Evolutionary conservation across 75 land plant species (phyloP), one percentile per base, ranked within the genome.

Genomic region (Isoetes taiwanensis): DNA sequence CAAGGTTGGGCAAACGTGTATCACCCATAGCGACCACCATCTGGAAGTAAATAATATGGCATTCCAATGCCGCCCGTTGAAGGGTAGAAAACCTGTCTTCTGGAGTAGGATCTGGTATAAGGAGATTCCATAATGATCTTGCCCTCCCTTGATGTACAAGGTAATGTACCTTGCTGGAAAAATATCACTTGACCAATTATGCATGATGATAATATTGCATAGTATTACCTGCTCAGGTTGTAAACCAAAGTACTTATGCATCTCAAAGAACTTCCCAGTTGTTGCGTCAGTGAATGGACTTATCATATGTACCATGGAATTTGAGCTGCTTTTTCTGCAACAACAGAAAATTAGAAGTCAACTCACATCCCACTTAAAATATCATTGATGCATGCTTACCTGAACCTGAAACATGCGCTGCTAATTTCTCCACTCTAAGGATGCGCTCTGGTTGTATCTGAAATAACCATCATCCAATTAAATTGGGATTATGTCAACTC

Each of bases 221-320:
- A 39, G 4, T 41, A 30, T 62, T 65, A 80, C 94, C 64, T 87
- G 94, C 40, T 81, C 80, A 38, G 77, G 56, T 34, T 88, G 85
- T 41, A 88, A 71, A 17, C 95, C 95, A 81, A 88, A 88, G 54
- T 70, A 88, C 52, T 72, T 84, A 42, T 62, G 79, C 28, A 73
- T 78, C 54, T 81, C 95, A 76, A 88, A 88, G 57, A 66, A 88
- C 35, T 70, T 72, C 52, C 71, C 74, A 0, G 79, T 88, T 19
- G 80, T 68, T 27, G 79, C 80, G 64, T 86, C 75, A 40, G 95
- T 88, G 34, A 88, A 84, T 52, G 89, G 76, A 31, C 90, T 88
- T 42, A 89, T 88, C 95, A 88, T 32, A 88, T 78, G 58, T 88
- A 88, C 95, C 95, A 88, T 31, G 77, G 80, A 37, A 84, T 81